phyloP scores from a whole-genome alignment of 2,329 filamentous ascomycete genomes.

The Fusarium sp. region DNA sequence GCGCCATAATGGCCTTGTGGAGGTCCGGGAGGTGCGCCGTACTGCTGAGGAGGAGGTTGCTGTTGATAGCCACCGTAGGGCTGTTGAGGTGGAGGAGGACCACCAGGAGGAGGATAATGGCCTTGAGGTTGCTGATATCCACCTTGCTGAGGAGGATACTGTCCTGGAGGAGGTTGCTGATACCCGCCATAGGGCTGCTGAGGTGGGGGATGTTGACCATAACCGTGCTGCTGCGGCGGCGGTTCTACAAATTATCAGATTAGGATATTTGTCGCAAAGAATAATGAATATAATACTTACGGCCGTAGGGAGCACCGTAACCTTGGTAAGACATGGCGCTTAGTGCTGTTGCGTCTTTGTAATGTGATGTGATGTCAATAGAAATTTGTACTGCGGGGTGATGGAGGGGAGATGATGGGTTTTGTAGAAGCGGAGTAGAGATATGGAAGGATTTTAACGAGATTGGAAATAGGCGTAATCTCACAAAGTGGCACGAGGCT shows the following conservation, averaged over 20 bases:
- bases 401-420: conserved; percentile 19
- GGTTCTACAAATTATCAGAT: conserved; percentile 24
- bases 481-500: conserved; percentile 21
- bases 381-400: conserved; percentile 27
- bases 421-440: conserved; percentile 18
- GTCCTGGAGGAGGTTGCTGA: conserved; percentile 53
- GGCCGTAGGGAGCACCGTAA: conserved; percentile 52
- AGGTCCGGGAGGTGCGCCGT: conserved; percentile 50
- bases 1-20: conserved; percentile 57
- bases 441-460: conserved; percentile 1
- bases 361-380: conserved; percentile 9
- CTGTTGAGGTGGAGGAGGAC: conserved; percentile 48
- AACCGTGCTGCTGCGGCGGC: conserved; percentile 58
- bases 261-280: conserved; percentile 21
- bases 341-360: conserved; percentile 29
- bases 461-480: conserved; percentile 8
- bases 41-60: conserved; percentile 51
- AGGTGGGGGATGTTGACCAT: conserved; percentile 54
- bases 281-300: conserved; percentile 49
- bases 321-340: conserved; percentile 55
- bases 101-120: conserved; percentile 53
- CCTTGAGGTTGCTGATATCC: conserved; percentile 55
- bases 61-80: conserved; percentile 53
- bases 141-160: conserved; percentile 50
- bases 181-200: conserved; percentile 52